Evolutionary conservation across 208 protist species (phyloP), one percentile per base, ranked within the genome.

Genomic region (Crithidia fasciculata): DNA sequence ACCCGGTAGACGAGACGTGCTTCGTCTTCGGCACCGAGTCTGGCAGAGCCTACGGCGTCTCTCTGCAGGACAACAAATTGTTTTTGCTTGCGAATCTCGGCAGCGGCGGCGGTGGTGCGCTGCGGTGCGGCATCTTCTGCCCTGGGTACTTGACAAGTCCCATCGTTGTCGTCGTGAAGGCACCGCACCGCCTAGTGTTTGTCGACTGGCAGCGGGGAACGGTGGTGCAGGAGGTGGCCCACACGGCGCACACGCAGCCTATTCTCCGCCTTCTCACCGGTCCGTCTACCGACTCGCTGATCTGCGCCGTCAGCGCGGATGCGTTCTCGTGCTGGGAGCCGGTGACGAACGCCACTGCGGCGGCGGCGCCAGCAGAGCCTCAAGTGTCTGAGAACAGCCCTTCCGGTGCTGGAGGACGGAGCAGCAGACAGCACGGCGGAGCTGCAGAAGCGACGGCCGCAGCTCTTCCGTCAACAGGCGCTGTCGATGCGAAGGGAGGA

Each of bases 271-370:
- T 86, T 10, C 49, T 78, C 18, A 78, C 74, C 5, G 66, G 62
- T 0, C 53, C 70, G n/a, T 76, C 67, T 16, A 77, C 68, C 12
- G 69, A 68, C 47, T 49, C 70, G 39, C 62, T 67, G 19, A 85
- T 65, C 49, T 85, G 52, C 60, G 63, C 65, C 4, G 47, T 82
- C 10, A 90, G 85, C 56, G 65, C 82, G 0, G 85, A 90, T 54
- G 69, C 65, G 8, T 50, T 87, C 16, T 76, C 85, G 2, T 86
- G 78, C 74, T 90, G 85, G 85, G 73, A 78, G 50, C 68, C 74
- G 12, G 39, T 69, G 4, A 50, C 16, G 7, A 40, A 57, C 2
- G 50, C 36, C 2, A 19, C 39, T 16, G 28, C 8, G 9, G 6
- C 15, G 4, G 28, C 28, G 28, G 28, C 28, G 0, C 15, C 4